Conservation (phyloP, 2,329 filamentous ascomycete species). For the Sordariomycetes sp. region DNA sequence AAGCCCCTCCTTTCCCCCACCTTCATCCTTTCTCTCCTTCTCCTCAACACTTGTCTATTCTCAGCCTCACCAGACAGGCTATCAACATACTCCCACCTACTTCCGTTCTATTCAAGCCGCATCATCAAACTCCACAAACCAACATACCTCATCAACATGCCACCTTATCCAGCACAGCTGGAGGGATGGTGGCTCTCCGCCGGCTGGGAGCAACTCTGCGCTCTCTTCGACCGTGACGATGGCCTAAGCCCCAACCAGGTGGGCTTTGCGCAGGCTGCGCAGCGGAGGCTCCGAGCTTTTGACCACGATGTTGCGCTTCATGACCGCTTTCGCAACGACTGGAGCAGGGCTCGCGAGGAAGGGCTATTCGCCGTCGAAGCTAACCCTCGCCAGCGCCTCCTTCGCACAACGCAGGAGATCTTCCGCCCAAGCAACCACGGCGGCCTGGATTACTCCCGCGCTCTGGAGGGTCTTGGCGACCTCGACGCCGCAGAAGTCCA, state of each 20-base stretch:
- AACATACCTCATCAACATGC: conserved; percentile 13
- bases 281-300: conserved; percentile 18
- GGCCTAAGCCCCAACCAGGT: conserved; percentile 14
- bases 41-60: too few relatives aligned
- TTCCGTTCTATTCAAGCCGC: not conserved
- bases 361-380: conserved; percentile 10
- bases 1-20: too few relatives aligned
- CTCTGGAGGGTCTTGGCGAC: conserved; percentile 19
- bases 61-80: too few relatives aligned
- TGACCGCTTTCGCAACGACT: conserved; percentile 9
- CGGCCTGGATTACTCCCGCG: conserved; percentile 14
- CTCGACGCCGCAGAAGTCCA: conserved; percentile 23
- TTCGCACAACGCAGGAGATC: conserved; percentile 12
- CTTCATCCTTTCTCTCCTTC: too few relatives aligned
- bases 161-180: conserved; percentile 17
- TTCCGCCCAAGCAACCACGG: conserved; percentile 17
- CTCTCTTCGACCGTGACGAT: conserved; percentile 13
- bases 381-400: conserved; percentile 18
- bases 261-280: conserved; percentile 21
- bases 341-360: conserved; percentile 9
- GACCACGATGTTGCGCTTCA: conserved; percentile 16
- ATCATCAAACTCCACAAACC: not conserved
- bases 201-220: conserved; percentile 13
- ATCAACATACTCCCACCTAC: not conserved
- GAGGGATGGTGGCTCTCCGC: conserved; percentile 22